Base-by-base conservation (phyloP, 176 grass and related monocot genomes). In the Carex pumila region DNA sequence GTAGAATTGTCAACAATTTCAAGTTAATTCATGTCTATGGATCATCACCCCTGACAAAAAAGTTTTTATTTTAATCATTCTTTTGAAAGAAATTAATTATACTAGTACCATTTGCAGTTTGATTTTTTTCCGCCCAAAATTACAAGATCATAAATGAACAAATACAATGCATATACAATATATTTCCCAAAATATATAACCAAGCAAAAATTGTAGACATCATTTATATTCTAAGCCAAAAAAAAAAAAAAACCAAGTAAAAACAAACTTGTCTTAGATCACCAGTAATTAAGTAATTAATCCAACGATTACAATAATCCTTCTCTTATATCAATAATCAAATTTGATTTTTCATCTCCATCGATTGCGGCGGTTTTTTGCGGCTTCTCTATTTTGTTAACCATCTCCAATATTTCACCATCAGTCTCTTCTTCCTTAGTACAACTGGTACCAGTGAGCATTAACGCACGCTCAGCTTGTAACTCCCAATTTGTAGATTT, bases 391-490 rank as follows among this genome's bases (percentile, higher is more conserved):
- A 79, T 87, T 86, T 91, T 86, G 65, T 69, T 76, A 82, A 72
- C 60, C 61, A 65, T 79, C 79, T 58, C 49, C 65, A 10, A 71
- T 87, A 59, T 84, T 83, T 71, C 61, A 18, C 2, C 15, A 6
- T 11, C 57, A 59, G 64, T 21, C 32, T 82, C 77, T 11, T 71
- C 15, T 79, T 0, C 31, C 65, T 1, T 37, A 69, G 1, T 15
- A 7, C 1, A 0, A 18, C 12, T 61, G 6, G 85, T 89, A 4
- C 88, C 89, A 58, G 92, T 91, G 54, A 97, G 90, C 78, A 85
- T 57, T 63, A 89, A 85, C 12, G 94, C 92, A 11, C 88, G 87
- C 61, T 82, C 62, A 36, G 94, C 87, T 83, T 97, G 94, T 11
- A 45, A 47, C 3, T 29, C 58, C 94, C 94, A 97, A 80, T 97